Conservation (phyloP, 2,329 filamentous ascomycete species). For the Karstenula rhodostoma region DNA sequence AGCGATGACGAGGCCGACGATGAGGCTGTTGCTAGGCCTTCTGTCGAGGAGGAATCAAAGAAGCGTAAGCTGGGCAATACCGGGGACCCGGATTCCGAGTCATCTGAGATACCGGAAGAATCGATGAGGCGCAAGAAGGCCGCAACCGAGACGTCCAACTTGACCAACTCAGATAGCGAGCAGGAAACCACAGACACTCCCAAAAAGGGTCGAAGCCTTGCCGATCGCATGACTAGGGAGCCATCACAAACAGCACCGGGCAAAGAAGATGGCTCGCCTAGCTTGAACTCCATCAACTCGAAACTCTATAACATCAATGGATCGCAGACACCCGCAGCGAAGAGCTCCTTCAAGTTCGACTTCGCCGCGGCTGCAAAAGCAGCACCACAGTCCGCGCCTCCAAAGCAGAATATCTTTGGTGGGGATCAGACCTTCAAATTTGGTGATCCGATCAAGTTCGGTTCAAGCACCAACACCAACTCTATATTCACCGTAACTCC, state of each 20-base stretch:
- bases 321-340: slow-evolving; percentile 33
- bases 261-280: slow-evolving; percentile 29
- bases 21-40: slow-evolving; percentile 12
- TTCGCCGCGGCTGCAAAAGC: slow-evolving; percentile 33
- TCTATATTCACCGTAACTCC: slow-evolving; percentile 36
- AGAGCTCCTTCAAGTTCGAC: slow-evolving; percentile 38
- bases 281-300: slow-evolving; percentile 21
- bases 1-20: slow-evolving; percentile 37
- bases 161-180: slow-evolving; percentile 28
- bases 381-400: slow-evolving; percentile 31
- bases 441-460: slow-evolving; percentile 48
- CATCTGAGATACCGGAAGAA: slow-evolving; percentile 35
- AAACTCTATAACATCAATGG: slow-evolving; percentile 32
- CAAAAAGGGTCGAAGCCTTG: slow-evolving; percentile 27
- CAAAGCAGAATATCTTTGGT: slow-evolving; percentile 39
- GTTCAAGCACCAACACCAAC: slow-evolving; percentile 29
- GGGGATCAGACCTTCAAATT: slow-evolving; percentile 49
- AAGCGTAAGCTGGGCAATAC: slow-evolving; percentile 30
- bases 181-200: slow-evolving; percentile 31
- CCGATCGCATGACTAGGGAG: slow-evolving; percentile 40
- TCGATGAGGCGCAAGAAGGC: slow-evolving; percentile 31
- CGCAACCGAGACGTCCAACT: slow-evolving; percentile 26
- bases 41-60: slow-evolving; percentile 13
- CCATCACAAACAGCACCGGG: slow-evolving; percentile 26
- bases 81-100: slow-evolving; percentile 34